Evolutionary conservation across 257 asterid species (phyloP).

Genomic region (Nicotiana knightiana): DNA sequence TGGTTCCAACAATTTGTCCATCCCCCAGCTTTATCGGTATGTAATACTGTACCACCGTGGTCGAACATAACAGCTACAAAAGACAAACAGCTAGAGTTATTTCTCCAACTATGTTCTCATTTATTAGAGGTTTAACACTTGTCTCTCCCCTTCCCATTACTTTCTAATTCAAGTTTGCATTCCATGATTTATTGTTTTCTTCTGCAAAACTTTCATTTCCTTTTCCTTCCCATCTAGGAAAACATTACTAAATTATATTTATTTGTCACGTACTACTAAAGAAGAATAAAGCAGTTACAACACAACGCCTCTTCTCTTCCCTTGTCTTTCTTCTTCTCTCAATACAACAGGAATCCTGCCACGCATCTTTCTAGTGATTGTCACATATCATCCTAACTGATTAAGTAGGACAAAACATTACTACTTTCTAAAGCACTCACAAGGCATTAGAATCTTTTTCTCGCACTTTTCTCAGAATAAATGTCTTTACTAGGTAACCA

Average conservation of each 20-base stretch:
- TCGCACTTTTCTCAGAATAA: neutral
- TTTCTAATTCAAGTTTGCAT: slow-evolving; percentile 2
- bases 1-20: neutral
- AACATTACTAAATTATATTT: neutral
- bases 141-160: neutral
- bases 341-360: neutral
- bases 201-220: neutral
- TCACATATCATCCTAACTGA: neutral
- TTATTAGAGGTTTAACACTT: neutral
- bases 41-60: neutral
- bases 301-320: neutral
- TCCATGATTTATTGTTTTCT: neutral
- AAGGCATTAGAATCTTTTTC: neutral
- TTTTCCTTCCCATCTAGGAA: neutral
- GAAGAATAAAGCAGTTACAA: neutral
- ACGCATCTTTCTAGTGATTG: neutral
- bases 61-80: neutral
- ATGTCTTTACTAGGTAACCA: neutral
- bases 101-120: neutral
- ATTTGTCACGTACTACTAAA: neutral
- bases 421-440: neutral
- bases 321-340: neutral
- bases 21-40: neutral
- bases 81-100: neutral
- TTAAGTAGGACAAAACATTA: neutral